Conservation (phyloP, 2,329 filamentous ascomycete genomes). For the Aspergillus ustus region DNA sequence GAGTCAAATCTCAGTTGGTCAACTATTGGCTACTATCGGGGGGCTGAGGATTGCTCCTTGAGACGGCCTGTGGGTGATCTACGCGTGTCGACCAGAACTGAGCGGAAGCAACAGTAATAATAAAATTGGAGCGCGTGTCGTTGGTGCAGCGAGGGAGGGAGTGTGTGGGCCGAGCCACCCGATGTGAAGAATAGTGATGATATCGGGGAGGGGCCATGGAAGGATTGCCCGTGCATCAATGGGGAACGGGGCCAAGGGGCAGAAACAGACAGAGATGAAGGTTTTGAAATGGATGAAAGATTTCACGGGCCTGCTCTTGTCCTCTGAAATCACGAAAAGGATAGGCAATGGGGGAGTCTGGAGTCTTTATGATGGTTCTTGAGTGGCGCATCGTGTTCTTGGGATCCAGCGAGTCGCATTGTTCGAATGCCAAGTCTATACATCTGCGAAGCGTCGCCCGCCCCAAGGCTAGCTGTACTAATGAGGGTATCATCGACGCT, state of each 20-base stretch:
- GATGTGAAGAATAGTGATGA: constrained; percentile 25
- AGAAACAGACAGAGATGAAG: constrained; percentile 1
- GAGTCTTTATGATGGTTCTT: background rate
- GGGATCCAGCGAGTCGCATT: background rate
- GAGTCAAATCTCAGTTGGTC: background rate
- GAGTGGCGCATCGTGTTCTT: constrained; percentile 8
- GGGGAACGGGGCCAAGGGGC: constrained; percentile 11
- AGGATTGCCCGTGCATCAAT: constrained; percentile 14
- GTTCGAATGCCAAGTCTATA: constrained; percentile 9
- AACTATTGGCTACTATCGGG: background rate
- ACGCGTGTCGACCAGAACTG: constrained; percentile 19
- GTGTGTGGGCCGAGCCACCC: constrained; percentile 28
- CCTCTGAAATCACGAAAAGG: background rate
- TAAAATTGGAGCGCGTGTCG: constrained; percentile 14
- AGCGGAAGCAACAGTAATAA: constrained; percentile 18
- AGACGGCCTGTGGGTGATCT: constrained; percentile 22
- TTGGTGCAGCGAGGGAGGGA: constrained; percentile 22
- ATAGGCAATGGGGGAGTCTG: background rate
- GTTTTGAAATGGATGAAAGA: constrained; percentile 2
- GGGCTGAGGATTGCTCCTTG: constrained; percentile 11
- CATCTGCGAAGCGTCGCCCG: background rate
- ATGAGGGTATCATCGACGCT: background rate
- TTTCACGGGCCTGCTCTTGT: background rate
- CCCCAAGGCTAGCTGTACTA: background rate
- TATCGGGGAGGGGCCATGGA: constrained; percentile 17